Percentiles rank a stretch among this genome's conserved stretches.
phyloP scores from a whole-genome alignment of 176 grass and related monocot species.

The Pontederia paniculata region DNA sequence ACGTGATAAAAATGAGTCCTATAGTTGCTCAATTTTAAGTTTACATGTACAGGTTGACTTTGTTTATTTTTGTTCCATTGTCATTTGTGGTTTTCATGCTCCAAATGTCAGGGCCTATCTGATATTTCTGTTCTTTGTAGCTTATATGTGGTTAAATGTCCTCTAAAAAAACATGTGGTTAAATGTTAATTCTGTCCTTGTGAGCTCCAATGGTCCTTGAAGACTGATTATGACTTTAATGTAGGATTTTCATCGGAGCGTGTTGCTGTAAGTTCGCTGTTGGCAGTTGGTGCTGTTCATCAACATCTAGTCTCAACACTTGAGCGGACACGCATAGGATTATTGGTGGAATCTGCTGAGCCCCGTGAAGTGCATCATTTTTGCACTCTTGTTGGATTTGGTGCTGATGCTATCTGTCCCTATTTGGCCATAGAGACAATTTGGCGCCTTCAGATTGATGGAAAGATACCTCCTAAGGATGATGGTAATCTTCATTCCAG shows the following conservation, averaged over 20 bases:
- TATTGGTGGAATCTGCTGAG: conserved; percentile 87
- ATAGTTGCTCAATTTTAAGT: background rate
- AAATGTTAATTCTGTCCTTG: background rate
- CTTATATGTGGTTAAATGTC: background rate
- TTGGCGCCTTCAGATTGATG: conserved; percentile 85
- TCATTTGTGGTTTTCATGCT: background rate
- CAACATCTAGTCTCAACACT: conserved; percentile 91
- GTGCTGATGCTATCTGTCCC: conserved; percentile 92
- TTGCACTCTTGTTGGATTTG: conserved; percentile 86
- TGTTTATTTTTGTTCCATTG: background rate
- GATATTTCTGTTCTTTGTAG: background rate
- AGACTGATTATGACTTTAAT: conserved; percentile 8
- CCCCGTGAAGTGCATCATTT: conserved; percentile 99
- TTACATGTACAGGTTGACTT: background rate
- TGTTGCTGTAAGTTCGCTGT: conserved; percentile 82
- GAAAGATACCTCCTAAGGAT: conserved; percentile 60
- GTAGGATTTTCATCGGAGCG: conserved; percentile 65
- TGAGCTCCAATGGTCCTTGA: too few relatives aligned
- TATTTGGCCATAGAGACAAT: conserved; percentile 83
- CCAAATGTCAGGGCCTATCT: background rate
- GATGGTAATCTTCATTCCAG: conserved; percentile 39
- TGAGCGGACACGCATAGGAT: conserved; percentile 70
- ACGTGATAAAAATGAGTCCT: background rate
- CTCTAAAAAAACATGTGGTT: background rate
- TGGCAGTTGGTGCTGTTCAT: conserved; percentile 95